A percentile compares a stretch with the other conserved stretches of the same genome.
Conservation (phyloP, 352 stramenopile species). For the Globisporangium heterothallicum region DNA sequence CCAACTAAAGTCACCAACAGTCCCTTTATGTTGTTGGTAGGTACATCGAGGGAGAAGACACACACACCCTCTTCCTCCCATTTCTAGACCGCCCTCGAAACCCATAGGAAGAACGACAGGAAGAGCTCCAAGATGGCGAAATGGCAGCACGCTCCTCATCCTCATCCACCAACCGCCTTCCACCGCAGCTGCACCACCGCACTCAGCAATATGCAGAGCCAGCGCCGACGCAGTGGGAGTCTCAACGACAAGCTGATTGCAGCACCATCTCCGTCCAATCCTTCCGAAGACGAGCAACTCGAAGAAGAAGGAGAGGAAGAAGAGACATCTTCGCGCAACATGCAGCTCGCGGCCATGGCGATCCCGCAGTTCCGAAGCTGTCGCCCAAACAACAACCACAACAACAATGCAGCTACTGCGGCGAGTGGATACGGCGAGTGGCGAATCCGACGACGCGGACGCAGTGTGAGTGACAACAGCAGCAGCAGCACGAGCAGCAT, state of each 20-base stretch:
- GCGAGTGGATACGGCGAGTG: constrained; percentile 18
- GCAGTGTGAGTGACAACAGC: constrained; percentile 67
- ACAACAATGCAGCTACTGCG: too few relatives aligned
- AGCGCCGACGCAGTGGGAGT: constrained; percentile 11
- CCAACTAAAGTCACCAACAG: background rate
- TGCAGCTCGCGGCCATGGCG: constrained; percentile 15
- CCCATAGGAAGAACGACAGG: constrained; percentile 8
- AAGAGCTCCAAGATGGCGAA: constrained; percentile 10
- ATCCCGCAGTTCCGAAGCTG: constrained; percentile 50
- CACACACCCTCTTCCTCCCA: too few relatives aligned
- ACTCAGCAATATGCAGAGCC: background rate
- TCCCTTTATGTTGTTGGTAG: background rate
- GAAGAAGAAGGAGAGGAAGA: background rate
- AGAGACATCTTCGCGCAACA: background rate
- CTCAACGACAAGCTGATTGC: constrained; percentile 12
- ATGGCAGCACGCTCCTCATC: constrained; percentile 3
- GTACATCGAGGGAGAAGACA: too few relatives aligned
- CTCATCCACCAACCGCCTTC: background rate
- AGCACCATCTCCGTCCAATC: background rate
- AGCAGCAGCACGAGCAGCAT: constrained; percentile 51
- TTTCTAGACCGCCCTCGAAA: constrained; percentile 5
- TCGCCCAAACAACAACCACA: constrained; percentile 22
- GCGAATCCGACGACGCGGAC: constrained; percentile 31
- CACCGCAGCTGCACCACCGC: background rate
- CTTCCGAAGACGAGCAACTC: background rate